Evolutionary conservation across 1,139 yeast genomes (phyloP).

Genomic region (Zygoascus sp.): DNA sequence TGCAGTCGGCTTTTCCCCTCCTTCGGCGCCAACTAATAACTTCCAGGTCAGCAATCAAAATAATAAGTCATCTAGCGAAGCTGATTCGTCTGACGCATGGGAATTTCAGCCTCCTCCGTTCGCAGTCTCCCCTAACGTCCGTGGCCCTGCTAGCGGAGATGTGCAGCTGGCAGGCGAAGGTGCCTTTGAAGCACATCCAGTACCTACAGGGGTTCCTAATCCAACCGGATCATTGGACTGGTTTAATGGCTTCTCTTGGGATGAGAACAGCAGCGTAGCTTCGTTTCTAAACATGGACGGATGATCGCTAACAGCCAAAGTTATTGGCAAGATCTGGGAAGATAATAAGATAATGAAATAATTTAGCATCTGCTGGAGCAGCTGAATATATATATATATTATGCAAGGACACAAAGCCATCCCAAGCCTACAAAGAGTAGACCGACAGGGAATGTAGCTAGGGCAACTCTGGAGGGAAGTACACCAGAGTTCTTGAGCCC

Average conservation of each 20-base stretch:
- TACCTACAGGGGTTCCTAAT: not conserved
- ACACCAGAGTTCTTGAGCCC: constrained; percentile 68
- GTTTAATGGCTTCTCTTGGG: constrained; percentile 30
- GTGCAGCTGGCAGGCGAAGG: not conserved
- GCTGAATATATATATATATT: constrained; percentile 15
- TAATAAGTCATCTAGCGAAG: constrained; percentile 3
- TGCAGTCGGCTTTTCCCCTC: not conserved
- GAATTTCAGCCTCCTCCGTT: constrained; percentile 8
- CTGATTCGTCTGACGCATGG: constrained; percentile 1
- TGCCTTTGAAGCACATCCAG: not conserved
- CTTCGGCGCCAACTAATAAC: no score
- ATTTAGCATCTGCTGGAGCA: not conserved
- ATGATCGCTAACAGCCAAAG: not conserved
- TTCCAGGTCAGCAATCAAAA: no score
- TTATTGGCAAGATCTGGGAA: no score
- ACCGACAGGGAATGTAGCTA: constrained; percentile 78
- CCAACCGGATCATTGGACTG: constrained; percentile 21
- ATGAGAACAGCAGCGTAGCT: constrained; percentile 14
- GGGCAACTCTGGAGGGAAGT: constrained; percentile 58
- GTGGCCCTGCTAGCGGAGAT: not conserved
- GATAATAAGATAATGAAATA: not conserved
- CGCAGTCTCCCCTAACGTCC: not conserved
- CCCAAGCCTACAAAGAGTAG: constrained; percentile 68
- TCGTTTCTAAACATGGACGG: not conserved
- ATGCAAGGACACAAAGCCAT: constrained; percentile 74